phyloP scores from a whole-genome alignment of 352 stramenopile genomes.

The Detonula confervacea region DNA sequence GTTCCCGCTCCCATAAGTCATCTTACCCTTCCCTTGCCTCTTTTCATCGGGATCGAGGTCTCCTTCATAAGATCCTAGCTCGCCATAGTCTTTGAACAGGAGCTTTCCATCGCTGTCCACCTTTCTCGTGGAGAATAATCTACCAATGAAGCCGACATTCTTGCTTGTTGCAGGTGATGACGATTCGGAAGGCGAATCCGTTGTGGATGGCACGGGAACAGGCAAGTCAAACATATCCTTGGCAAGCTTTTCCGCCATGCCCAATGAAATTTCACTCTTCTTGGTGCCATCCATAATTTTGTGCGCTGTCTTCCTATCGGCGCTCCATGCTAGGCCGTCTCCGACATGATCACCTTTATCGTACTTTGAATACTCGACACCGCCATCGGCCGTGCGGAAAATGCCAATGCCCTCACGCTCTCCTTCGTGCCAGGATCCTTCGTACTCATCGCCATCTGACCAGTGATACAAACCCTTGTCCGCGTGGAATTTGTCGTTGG shows the following conservation, averaged over 20 bases:
- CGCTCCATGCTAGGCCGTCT: constrained; percentile 37
- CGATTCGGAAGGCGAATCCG: neutral
- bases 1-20: constrained; percentile 37
- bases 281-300: constrained; percentile 26
- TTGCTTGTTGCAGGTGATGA: neutral
- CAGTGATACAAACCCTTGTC: constrained; percentile 30
- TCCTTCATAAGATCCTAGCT: constrained; percentile 34
- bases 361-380: constrained; percentile 28
- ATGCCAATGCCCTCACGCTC: constrained; percentile 41
- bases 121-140: constrained; percentile 3
- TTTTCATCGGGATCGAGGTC: no score
- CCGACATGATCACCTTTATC: constrained; percentile 15
- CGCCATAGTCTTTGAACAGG: constrained; percentile 34
- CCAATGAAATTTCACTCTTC: constrained; percentile 21
- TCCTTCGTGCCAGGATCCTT: constrained; percentile 40
- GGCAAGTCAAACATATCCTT: constrained; percentile 12
- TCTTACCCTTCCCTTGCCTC: constrained; percentile 34
- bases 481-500: constrained; percentile 42
- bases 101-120: neutral
- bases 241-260: constrained; percentile 10
- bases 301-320: constrained; percentile 21
- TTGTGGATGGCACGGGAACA: neutral
- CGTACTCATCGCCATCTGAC: constrained; percentile 38
- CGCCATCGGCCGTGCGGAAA: constrained; percentile 25
- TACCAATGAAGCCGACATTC: neutral